Evolutionary conservation across 2,329 filamentous ascomycete genomes (phyloP), one percentile per base, ranked within the genome.

Genomic region (Talaromyces sp.): DNA sequence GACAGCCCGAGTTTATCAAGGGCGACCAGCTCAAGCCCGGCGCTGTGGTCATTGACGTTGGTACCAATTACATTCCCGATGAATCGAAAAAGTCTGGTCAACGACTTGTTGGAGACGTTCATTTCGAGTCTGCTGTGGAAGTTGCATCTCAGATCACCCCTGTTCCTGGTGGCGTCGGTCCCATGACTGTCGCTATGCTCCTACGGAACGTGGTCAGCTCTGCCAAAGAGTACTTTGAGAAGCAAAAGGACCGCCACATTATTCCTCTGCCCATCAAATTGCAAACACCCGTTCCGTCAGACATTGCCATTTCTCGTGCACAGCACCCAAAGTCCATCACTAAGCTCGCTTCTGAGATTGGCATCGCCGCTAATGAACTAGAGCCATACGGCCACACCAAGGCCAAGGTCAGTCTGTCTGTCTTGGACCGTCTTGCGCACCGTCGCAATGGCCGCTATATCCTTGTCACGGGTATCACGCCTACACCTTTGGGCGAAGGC

Each of bases 141-240:
- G 90, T 97, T 50, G 95, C 93, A 23, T 96, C 93, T 2, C 86
- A 90, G 71, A 97, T 99, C 72, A 99, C 95, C 2, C 95, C 95
- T 1, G 95, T 99, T 2, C 95, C 95, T 1, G 95, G 95, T 61
- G 95, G 95, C 76, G 95, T 99, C 63, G 95, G 95, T 0, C 95
- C 95, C 57, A 99, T 99, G 95, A 99, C 95, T 3, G 93, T 99
- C 65, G 95, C 95, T 63, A 99, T 99, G 95, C 83, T 99, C 55
- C 81, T 99, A 69, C 91, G 96, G 77, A 99, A 99, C 72, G 93
- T 98, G 8, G 89, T 98, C 60, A 89, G 94, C 68, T 89, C 94
- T 36, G 89, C 95, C 40, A 89, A 88, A 56, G 81, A 85, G 61
- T 93, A 91, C 72, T 95, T 95, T 66, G 91, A 95, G 66, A 85